A percentile compares a stretch with the other conserved stretches of the same genome.
Conservation (phyloP, 371 early-diverging fungal species). For the Syncephalastrum sp. region DNA sequence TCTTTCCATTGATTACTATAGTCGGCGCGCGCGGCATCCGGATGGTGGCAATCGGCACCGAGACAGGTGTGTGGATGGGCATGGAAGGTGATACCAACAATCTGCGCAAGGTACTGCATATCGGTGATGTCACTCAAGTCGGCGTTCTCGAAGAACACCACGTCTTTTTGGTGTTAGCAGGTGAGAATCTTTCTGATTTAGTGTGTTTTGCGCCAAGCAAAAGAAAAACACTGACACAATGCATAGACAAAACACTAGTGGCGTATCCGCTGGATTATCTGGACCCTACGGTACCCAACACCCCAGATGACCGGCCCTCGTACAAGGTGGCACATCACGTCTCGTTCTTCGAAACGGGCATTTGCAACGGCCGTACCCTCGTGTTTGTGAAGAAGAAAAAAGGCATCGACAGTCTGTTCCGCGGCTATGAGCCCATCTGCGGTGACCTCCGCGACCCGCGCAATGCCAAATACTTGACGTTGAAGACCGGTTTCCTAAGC, state of each 20-base stretch:
- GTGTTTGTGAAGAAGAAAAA: constrained; percentile 57
- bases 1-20: constrained; percentile 4
- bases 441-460: constrained; percentile 39
- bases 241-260: constrained; percentile 67
- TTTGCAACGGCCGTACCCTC: constrained; percentile 53
- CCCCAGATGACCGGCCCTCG: constrained; percentile 30
- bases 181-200: constrained; percentile 12
- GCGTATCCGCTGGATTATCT: constrained; percentile 70
- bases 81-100: constrained; percentile 43
- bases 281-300: constrained; percentile 43
- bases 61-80: constrained; percentile 69
- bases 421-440: constrained; percentile 38
- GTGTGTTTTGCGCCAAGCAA: background rate
- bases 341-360: constrained; percentile 73
- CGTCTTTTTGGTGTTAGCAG: constrained; percentile 37
- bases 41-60: constrained; percentile 79
- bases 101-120: constrained; percentile 25
- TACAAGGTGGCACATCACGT: constrained; percentile 60
- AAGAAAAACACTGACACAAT: background rate
- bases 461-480: constrained; percentile 35
- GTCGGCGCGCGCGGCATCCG: constrained; percentile 51
- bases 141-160: constrained; percentile 39
- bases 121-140: constrained; percentile 40
- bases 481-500: constrained; percentile 41
- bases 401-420: constrained; percentile 45